phyloP scores from a whole-genome alignment of 1,284 basidiomycete species.

The Marasmius tenuissimus region DNA sequence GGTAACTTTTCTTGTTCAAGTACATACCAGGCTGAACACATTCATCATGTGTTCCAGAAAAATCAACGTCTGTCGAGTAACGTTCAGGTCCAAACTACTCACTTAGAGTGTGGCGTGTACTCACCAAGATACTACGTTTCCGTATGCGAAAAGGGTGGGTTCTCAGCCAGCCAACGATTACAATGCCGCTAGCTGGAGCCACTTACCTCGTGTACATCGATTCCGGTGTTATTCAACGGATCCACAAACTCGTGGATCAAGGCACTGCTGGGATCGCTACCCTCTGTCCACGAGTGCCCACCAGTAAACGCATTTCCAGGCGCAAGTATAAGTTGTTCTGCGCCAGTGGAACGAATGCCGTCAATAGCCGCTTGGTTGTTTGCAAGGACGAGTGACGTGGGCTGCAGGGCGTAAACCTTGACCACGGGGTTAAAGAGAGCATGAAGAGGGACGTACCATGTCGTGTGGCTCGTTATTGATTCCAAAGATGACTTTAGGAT shows the following conservation, averaged over 20 bases:
- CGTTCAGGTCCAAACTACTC: not conserved
- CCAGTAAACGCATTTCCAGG: constrained; percentile 47
- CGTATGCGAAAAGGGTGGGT: too few relatives aligned
- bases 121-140: constrained; percentile 32
- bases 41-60: constrained; percentile 40
- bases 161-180: not conserved
- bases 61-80: constrained; percentile 35
- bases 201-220: constrained; percentile 44
- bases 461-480: constrained; percentile 47
- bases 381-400: constrained; percentile 37
- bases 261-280: constrained; percentile 36
- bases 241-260: constrained; percentile 42
- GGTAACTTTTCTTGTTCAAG: too few relatives aligned
- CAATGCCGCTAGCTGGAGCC: not conserved
- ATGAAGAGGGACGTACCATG: constrained; percentile 28
- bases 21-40: constrained; percentile 39
- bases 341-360: constrained; percentile 41
- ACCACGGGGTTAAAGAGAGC: not conserved
- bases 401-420: constrained; percentile 20
- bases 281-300: constrained; percentile 43
- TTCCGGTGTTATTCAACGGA: constrained; percentile 41
- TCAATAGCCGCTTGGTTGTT: constrained; percentile 46
- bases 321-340: constrained; percentile 41
- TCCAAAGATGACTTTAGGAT: constrained; percentile 39
- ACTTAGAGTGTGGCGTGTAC: not conserved